Evolutionary conservation across 108 stramenopile species (phyloP), one percentile per base, ranked within the genome.

Genomic region (Bacterosira constricta): DNA sequence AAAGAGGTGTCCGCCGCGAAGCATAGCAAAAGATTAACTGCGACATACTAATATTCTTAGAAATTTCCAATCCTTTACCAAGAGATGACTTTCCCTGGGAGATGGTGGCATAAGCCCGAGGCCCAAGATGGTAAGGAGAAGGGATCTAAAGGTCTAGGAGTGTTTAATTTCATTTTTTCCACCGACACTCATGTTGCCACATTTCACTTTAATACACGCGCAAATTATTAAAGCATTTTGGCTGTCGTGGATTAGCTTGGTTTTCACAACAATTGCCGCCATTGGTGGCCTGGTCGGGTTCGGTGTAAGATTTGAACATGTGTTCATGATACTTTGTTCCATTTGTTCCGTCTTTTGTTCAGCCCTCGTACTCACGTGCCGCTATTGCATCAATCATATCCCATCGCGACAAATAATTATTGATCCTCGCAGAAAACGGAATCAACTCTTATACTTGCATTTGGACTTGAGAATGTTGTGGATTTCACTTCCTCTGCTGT

Each of bases 401-500:
- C n/a, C n/a, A n/a, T n/a, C n/a, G n/a, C n/a, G n/a, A n/a, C n/a
- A n/a, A n/a, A n/a, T n/a, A n/a, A n/a, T n/a, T n/a, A n/a, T n/a
- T n/a, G n/a, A n/a, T n/a, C n/a, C n/a, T 35, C 29, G 26, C 52
- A 86, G 73, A 73, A 73, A 27, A 74, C 81, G 21, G 88, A 78
- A 38, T 86, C 86, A 4, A 76, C 79, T 1, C 72, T 93, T 9
- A 85, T 87, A 52, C 70, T 93, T 25, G 84, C 81, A 3, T 93
- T 85, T 61, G 91, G 91, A 2, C 77, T 93, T 6, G 91, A 93
- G 62, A 93, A 93, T 61, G 59, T 77, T 21, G 91, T 93, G 17
- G 91, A 93, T 71, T 84, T 90, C 37, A 46, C 88, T 15, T 82
- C 80, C 20, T 75, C 67, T 46, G 79, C 73, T 3, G 82, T 93